phyloP scores from a whole-genome alignment of 2,329 filamentous ascomycete genomes.

The Paradendryphiella salina region DNA sequence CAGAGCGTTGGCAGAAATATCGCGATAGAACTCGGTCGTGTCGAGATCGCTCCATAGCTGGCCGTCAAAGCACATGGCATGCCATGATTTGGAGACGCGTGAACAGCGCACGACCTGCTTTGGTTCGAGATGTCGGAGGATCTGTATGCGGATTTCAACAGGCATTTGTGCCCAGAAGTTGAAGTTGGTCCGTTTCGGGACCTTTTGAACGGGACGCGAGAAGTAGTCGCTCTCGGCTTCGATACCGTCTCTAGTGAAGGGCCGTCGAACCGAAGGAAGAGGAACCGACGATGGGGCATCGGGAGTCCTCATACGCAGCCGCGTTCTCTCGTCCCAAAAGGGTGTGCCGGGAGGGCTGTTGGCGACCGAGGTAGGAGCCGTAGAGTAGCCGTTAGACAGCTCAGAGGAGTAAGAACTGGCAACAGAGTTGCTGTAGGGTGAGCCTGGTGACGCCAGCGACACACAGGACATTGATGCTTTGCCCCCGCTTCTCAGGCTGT shows the following conservation, averaged over 20 bases:
- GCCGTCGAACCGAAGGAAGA: constrained; percentile 66
- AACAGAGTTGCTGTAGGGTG: constrained; percentile 58
- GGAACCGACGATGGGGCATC: constrained; percentile 60
- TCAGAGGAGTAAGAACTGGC: constrained; percentile 60
- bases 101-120: constrained; percentile 81
- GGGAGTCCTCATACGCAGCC: constrained; percentile 60
- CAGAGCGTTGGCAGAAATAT: constrained; percentile 82
- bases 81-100: constrained; percentile 74
- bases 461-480: constrained; percentile 69
- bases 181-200: constrained; percentile 50
- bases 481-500: constrained; percentile 64
- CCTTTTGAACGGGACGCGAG: constrained; percentile 45
- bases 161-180: constrained; percentile 83
- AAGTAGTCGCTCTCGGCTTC: constrained; percentile 53
- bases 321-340: constrained; percentile 57
- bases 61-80: constrained; percentile 87
- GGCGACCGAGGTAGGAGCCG: constrained; percentile 58
- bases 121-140: constrained; percentile 75
- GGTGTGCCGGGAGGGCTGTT: constrained; percentile 55
- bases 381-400: constrained; percentile 60
- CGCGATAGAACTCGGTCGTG: constrained; percentile 78
- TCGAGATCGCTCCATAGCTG: constrained; percentile 90
- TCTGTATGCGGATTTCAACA: constrained; percentile 75
- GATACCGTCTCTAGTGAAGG: constrained; percentile 50
- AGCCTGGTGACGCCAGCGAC: constrained; percentile 58